Conservation (phyloP, 768 basidiomycete genomes). For the Auricularia sp. region DNA sequence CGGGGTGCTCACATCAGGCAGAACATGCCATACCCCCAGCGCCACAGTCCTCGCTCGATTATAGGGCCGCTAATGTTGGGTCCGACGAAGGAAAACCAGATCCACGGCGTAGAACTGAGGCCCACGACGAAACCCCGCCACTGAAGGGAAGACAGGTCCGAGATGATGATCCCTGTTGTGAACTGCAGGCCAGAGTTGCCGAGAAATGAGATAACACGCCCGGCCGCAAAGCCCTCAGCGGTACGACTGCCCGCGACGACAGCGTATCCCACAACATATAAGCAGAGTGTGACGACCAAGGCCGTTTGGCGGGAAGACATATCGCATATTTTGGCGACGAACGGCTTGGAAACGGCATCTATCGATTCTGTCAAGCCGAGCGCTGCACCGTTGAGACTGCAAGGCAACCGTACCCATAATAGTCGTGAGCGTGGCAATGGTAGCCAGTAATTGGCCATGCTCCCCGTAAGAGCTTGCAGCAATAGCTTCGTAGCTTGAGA, state of each 20-base stretch:
- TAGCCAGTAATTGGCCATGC: not conserved
- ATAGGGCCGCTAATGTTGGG: not conserved
- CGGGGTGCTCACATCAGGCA: not conserved
- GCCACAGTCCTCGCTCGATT: not conserved
- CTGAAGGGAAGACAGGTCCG: constrained; percentile 21
- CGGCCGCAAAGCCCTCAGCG: constrained; percentile 21
- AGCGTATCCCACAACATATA: constrained; percentile 36
- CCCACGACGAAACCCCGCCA: constrained; percentile 16
- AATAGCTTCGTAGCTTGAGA: not conserved
- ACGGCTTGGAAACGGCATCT: constrained; percentile 30
- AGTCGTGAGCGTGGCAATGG: not conserved
- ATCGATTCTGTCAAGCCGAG: not conserved
- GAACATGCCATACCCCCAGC: constrained; percentile 1
- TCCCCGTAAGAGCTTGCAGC: not conserved
- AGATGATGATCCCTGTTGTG: constrained; percentile 15
- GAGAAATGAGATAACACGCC: constrained; percentile 11
- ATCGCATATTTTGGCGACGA: constrained; percentile 45
- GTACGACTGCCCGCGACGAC: constrained; percentile 21
- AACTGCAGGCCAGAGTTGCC: constrained; percentile 7
- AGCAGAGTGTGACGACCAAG: constrained; percentile 25
- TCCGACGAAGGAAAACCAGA: not conserved
- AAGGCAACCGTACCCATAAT: not conserved
- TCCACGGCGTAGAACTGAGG: not conserved
- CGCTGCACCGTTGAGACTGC: not conserved
- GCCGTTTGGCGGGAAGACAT: constrained; percentile 41